Percentiles rank a stretch among this genome's conserved stretches.
These are phyloP conservation scores for Amorphotheca resinae DNA, from an alignment of 495 filamentous ascomycete genomes.

Conservation along the genomic window DNA sequence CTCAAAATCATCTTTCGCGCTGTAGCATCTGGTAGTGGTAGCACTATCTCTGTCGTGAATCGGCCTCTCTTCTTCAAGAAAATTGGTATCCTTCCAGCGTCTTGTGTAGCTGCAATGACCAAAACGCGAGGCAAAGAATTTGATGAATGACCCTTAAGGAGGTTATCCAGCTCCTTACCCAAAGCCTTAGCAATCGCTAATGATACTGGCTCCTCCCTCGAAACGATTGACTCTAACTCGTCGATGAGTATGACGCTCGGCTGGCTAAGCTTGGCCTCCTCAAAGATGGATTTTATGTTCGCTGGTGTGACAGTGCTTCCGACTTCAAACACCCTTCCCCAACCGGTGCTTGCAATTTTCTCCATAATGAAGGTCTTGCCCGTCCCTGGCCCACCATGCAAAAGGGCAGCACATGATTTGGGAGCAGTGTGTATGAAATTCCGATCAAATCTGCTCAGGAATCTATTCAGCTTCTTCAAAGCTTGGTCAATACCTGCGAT, in stretches of 20 bases:
- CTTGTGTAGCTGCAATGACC: conserved; percentile 61
- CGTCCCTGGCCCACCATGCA: conserved; percentile 75
- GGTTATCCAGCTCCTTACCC: conserved; percentile 38
- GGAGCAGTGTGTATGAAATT: conserved; percentile 21
- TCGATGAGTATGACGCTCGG: conserved; percentile 81
- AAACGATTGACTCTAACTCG: conserved; percentile 61
- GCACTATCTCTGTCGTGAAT: conserved; percentile 59
- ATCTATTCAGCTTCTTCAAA: conserved; percentile 51
- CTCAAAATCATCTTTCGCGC: conserved; percentile 67
- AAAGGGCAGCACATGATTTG: conserved; percentile 46
- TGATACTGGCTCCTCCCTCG: conserved; percentile 43
- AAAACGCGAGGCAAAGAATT: conserved; percentile 30
- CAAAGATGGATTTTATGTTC: conserved; percentile 56
- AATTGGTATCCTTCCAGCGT: conserved; percentile 62
- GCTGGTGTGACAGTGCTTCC: conserved; percentile 40
- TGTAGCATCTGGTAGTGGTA: conserved; percentile 63
- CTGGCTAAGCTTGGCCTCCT: conserved; percentile 53
- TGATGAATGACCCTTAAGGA: conserved; percentile 22
- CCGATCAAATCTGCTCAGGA: conserved; percentile 45
- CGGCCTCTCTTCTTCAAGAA: conserved; percentile 53
- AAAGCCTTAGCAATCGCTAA: conserved; percentile 35
- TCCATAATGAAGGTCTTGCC: conserved; percentile 65
- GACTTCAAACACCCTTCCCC: conserved; percentile 53
- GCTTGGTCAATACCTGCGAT: conserved; percentile 55
- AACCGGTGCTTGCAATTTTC: conserved; percentile 52